Evolutionary conservation across 768 basidiomycete genomes (phyloP).

Genomic region (Sporobolomyces roseus): DNA sequence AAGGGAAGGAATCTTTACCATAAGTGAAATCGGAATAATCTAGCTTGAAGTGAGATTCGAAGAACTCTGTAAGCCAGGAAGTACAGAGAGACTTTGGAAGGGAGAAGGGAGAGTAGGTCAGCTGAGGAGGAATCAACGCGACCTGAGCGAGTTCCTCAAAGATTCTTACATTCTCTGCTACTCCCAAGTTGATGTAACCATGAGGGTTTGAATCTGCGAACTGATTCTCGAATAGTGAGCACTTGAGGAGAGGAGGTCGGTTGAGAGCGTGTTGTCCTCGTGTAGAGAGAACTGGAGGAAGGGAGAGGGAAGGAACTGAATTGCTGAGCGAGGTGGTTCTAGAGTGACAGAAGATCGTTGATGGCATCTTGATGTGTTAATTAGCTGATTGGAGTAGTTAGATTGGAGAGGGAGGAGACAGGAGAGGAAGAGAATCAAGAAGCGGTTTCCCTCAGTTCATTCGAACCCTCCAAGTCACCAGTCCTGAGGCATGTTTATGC

Average conservation of each 20-base stretch:
- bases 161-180: slow-evolving; percentile 33
- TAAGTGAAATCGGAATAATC: slow-evolving; percentile 26
- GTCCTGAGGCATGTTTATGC: no score
- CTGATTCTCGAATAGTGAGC: slow-evolving; percentile 37
- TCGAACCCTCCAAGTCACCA: no score
- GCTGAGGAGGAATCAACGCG: not conserved
- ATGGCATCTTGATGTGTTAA: not conserved
- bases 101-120: not conserved
- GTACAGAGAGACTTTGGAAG: slow-evolving; percentile 17
- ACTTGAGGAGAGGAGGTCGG: slow-evolving; percentile 35
- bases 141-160: not conserved
- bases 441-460: no score
- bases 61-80: slow-evolving; percentile 28
- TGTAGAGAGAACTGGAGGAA: slow-evolving; percentile 13
- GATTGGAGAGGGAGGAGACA: not conserved
- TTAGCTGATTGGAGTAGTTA: no score
- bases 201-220: slow-evolving; percentile 9
- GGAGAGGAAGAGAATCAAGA: not conserved
- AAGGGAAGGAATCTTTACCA: no score
- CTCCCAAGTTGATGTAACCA: slow-evolving; percentile 32
- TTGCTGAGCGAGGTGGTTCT: no score
- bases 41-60: slow-evolving; percentile 10
- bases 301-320: slow-evolving; percentile 12
- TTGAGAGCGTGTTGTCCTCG: slow-evolving; percentile 24
- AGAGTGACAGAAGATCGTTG: not conserved